Conservation (phyloP, 2,329 filamentous ascomycete genomes). For the Aspergillus sergii region DNA sequence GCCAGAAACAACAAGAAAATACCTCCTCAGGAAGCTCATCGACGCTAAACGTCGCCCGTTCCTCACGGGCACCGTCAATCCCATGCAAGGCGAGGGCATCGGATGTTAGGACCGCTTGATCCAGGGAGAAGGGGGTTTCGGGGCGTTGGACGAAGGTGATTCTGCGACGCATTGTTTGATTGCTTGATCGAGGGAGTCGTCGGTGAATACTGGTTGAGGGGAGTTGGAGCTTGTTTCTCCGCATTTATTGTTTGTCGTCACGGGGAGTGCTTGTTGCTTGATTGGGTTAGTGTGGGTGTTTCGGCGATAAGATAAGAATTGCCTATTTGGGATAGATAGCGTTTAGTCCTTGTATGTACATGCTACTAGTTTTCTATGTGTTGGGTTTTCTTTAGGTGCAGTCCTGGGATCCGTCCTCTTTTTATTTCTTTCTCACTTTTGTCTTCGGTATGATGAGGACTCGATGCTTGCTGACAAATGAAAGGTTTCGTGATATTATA, state of each 20-base stretch:
- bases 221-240: conserved; percentile 2
- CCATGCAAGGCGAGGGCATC: conserved; percentile 59
- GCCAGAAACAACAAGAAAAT: conserved; percentile 13
- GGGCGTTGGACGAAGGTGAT: conserved; percentile 75
- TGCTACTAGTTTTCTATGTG: too few relatives aligned
- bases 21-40: conserved; percentile 73
- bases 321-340: background rate
- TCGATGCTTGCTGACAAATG: too few relatives aligned
- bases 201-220: background rate
- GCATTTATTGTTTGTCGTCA: conserved; percentile 4
- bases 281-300: background rate
- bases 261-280: background rate
- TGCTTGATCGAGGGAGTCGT: background rate
- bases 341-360: too few relatives aligned
- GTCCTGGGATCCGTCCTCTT: too few relatives aligned
- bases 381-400: too few relatives aligned
- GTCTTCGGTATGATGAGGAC: too few relatives aligned
- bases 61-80: conserved; percentile 72
- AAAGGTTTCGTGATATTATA: too few relatives aligned
- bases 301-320: conserved; percentile 7
- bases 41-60: conserved; percentile 72
- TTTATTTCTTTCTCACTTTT: too few relatives aligned
- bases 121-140: conserved; percentile 66
- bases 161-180: conserved; percentile 41
- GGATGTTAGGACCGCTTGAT: conserved; percentile 61